phyloP scores from a whole-genome alignment of 2,329 filamentous ascomycete genomes.

The Diaporthe vaccinii region DNA sequence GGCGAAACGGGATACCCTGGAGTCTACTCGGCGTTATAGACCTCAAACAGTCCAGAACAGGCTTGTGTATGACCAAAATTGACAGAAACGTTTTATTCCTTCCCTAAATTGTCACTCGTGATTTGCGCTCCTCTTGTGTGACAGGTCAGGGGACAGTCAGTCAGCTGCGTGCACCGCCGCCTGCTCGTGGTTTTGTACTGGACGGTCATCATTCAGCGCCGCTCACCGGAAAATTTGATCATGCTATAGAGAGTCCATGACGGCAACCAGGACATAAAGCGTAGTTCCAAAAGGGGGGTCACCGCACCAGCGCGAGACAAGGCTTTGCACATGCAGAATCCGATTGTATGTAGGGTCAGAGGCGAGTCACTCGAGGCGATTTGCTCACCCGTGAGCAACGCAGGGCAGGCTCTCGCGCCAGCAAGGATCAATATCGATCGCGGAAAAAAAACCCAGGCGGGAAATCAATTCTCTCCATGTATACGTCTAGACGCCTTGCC shows the following conservation, averaged over 20 bases:
- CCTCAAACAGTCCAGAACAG: background rate
- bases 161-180: background rate
- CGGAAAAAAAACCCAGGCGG: background rate
- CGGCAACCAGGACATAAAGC: background rate
- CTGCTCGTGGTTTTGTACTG: background rate
- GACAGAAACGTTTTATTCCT: background rate
- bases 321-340: background rate
- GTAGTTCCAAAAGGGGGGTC: background rate
- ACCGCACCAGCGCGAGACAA: background rate
- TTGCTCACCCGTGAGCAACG: background rate
- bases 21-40: conserved; percentile 29
- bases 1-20: conserved; percentile 26
- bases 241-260: background rate
- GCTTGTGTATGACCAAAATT: background rate
- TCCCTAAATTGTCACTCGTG: background rate
- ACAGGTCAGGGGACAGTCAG: background rate
- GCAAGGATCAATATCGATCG: too few species aligned
- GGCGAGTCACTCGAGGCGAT: background rate
- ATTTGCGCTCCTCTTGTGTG: background rate
- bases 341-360: too few species aligned
- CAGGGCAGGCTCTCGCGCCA: background rate
- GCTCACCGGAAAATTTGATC: background rate
- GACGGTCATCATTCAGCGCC: background rate
- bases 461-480: conserved; percentile 8
- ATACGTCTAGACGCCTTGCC: conserved; percentile 31